Base-by-base conservation (phyloP, 345 rosid species). In the Ceriops zippeliana region DNA sequence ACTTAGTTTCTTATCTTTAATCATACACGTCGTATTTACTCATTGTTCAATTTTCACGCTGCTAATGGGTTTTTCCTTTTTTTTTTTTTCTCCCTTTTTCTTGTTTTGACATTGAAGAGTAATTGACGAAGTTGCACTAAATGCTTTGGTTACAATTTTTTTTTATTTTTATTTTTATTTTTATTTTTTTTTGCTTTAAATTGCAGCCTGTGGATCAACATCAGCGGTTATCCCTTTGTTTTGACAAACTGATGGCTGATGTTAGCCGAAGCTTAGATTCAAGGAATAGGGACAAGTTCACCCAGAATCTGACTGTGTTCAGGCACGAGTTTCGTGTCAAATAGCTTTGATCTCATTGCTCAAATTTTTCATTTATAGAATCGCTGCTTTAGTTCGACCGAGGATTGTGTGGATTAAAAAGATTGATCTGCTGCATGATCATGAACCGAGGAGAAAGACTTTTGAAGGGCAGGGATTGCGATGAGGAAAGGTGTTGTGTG, bases 281-380 rank as follows among this genome's bases (percentile, higher is more conserved):
- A 32, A 96, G 87, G 87, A 96, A 96, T 88, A 85, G 93, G 78
- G 99, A 96, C 80, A 89, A 87, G 79, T 96, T 92, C 82, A 92
- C 98, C 61, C 99, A 96, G 82, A 92, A 89, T 74, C 77, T 96
- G 69, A 89, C 88, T 26, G 76, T 87, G 27, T 92, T 96, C 83
- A 86, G 99, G 79, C 84, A 87, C 22, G 99, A 96, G 76, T 92
- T 92, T 72, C 97, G 97, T 42, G 85, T 84, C 57, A 92, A 91
- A 75, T 91, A 90, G 66, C n/a, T 22, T 22, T 35, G 46, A 26
- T 42, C 53, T 4, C 8, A 7, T 31, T 60, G 62, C 53, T 63
- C 67, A 6, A 61, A 69, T 61, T 69, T 76, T 21, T 72, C 61
- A 56, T 57, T 58, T 27, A 70, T 62, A 64, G 73, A 69, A 57